Conservation (phyloP, 2,329 filamentous ascomycete genomes). For the Tolypocladium amazonense region DNA sequence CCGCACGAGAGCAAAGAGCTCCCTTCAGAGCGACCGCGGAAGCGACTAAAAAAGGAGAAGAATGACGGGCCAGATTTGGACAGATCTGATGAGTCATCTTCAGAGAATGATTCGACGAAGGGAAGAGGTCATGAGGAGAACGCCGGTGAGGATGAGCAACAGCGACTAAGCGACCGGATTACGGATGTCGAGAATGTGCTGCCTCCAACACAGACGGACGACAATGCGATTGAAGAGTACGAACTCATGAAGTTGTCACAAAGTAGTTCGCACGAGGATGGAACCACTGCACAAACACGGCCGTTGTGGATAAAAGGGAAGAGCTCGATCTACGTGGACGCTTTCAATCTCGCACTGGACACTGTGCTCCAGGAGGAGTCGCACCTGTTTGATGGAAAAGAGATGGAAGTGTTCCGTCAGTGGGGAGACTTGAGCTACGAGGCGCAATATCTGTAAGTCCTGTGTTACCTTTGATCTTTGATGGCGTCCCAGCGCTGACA, state of each 20-base stretch:
- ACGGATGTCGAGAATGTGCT: conserved; percentile 43
- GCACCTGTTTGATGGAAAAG: conserved; percentile 74
- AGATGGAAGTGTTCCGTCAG: conserved; percentile 63
- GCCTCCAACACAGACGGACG: conserved; percentile 54
- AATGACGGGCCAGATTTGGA: conserved; percentile 11
- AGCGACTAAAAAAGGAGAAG: conserved; percentile 19
- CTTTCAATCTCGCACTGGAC: conserved; percentile 85
- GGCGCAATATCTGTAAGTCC: conserved; percentile 72
- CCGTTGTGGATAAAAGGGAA: conserved; percentile 58
- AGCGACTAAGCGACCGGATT: conserved; percentile 6
- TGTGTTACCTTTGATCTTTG: no score
- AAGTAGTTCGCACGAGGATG: conserved; percentile 20
- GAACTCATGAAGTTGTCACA: conserved; percentile 56
- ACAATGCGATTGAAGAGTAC: conserved; percentile 70
- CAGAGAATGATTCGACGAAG: background rate
- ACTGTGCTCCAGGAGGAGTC: conserved; percentile 83
- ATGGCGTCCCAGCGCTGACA: background rate
- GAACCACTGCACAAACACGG: conserved; percentile 27
- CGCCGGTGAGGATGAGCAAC: conserved; percentile 7
- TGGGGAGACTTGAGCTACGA: conserved; percentile 74
- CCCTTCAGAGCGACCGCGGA: conserved; percentile 14
- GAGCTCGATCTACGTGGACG: conserved; percentile 93
- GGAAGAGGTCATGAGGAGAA: background rate
- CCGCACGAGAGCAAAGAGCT: conserved; percentile 1
- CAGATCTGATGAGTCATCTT: conserved; percentile 6